phyloP scores from a whole-genome alignment of 2,329 filamentous ascomycete genomes.

The Fusarium sp. region DNA sequence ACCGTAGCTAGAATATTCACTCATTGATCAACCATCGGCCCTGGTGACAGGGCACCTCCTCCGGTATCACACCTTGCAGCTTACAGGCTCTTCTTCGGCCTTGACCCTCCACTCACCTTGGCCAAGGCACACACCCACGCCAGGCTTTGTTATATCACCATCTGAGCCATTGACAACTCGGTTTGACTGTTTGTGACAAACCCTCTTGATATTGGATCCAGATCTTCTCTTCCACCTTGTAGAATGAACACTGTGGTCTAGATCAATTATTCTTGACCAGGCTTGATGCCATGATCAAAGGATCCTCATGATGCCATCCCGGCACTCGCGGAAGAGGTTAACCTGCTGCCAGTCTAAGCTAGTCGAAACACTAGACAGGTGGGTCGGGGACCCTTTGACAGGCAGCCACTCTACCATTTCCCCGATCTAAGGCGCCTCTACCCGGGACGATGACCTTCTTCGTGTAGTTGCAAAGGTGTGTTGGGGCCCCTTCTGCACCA shows the following conservation, averaged over 20 bases:
- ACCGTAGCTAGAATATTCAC: not conserved
- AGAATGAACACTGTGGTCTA: not conserved
- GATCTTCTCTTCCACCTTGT: not conserved
- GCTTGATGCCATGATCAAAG: not conserved
- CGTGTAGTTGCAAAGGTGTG: no score
- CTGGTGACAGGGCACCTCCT: not conserved
- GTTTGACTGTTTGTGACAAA: not conserved
- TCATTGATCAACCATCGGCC: not conserved
- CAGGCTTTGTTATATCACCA: not conserved
- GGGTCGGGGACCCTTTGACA: not conserved
- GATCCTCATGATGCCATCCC: not conserved
- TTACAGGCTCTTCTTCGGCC: not conserved
- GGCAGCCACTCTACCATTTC: not conserved
- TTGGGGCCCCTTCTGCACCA: no score
- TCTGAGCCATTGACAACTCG: not conserved
- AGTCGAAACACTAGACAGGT: not conserved
- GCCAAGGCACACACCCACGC: not conserved
- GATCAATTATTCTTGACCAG: not conserved
- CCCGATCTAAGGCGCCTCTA: not conserved
- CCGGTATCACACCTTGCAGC: not conserved
- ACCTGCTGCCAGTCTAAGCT: not conserved
- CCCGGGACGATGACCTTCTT: not conserved
- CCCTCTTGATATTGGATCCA: not conserved
- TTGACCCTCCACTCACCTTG: not conserved
- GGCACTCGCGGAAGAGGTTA: not conserved